phyloP scores from a whole-genome alignment of 805 yeast genomes.

The Citeromyces nyonsensis region DNA sequence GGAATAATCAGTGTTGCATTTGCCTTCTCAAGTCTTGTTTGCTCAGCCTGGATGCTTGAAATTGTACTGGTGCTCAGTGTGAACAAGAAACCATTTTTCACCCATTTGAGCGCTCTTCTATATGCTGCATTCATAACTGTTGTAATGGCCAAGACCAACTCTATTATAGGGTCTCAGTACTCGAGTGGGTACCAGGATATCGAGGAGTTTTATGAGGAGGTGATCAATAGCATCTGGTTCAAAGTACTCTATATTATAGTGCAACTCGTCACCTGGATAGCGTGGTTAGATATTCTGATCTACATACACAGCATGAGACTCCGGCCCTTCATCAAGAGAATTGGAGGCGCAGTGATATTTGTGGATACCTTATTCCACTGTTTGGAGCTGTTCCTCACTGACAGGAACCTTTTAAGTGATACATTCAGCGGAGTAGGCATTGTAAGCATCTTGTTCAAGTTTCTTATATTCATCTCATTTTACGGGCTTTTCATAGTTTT shows the following conservation, averaged over 20 bases:
- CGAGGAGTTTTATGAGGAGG: conserved; percentile 16
- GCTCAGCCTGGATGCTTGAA: conserved; percentile 59
- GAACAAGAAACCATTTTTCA: conserved; percentile 39
- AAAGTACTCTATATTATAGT: conserved; percentile 23
- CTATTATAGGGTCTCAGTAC: conserved; percentile 33
- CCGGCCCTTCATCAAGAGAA: conserved; percentile 4
- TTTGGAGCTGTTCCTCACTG: too few relatives aligned
- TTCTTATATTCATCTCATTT: not conserved
- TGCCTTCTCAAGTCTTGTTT: conserved; percentile 37
- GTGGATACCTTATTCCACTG: conserved; percentile 2
- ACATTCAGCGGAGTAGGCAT: not conserved
- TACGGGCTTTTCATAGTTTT: conserved; percentile 1
- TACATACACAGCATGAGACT: conserved; percentile 3
- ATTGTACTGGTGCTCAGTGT: conserved; percentile 37
- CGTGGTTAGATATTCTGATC: conserved; percentile 34
- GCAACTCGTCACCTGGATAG: conserved; percentile 28
- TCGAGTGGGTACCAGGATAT: conserved; percentile 36
- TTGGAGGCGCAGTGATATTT: conserved; percentile 15
- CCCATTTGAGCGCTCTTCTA: conserved; percentile 41
- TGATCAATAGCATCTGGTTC: conserved; percentile 21
- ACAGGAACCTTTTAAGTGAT: not conserved
- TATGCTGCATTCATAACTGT: conserved; percentile 40
- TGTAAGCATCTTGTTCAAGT: not conserved
- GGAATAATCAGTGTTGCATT: conserved; percentile 29
- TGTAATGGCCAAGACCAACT: conserved; percentile 27